Evolutionary conservation across 2,329 filamentous ascomycete genomes (phyloP).

Genomic region (Aureobasidium sp.): DNA sequence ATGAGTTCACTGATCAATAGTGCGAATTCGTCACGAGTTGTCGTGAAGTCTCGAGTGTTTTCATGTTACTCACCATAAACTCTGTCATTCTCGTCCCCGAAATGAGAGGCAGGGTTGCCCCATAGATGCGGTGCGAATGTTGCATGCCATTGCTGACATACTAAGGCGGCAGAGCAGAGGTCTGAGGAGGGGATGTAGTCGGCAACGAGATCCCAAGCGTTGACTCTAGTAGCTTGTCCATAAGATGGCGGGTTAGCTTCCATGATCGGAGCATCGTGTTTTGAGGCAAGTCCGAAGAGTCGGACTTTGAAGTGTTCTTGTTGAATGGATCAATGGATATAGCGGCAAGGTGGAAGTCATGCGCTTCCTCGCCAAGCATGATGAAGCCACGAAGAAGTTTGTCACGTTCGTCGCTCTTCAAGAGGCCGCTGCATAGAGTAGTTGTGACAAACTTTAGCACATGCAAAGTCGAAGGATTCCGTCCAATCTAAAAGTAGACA

Average conservation of each 20-base stretch:
- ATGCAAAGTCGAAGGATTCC: background rate
- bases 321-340: background rate
- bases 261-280: slow-evolving; percentile 29
- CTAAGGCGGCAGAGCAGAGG: slow-evolving; percentile 47
- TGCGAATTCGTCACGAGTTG: background rate
- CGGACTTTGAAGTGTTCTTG: background rate
- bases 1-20: background rate
- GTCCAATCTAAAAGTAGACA: background rate
- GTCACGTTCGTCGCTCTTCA: too few relatives aligned
- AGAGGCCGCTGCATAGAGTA: too few relatives aligned
- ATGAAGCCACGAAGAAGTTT: background rate
- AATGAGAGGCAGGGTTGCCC: slow-evolving; percentile 55
- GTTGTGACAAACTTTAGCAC: background rate
- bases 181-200: slow-evolving; percentile 48
- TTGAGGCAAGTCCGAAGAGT: background rate
- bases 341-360: background rate
- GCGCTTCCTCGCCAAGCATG: background rate
- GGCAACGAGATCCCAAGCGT: slow-evolving; percentile 49
- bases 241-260: slow-evolving; percentile 53
- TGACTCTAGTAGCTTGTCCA: slow-evolving; percentile 44
- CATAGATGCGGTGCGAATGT: slow-evolving; percentile 52
- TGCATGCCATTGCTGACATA: slow-evolving; percentile 48
- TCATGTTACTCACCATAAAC: slow-evolving; percentile 40
- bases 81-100: slow-evolving; percentile 50
- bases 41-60: background rate